Conservation (phyloP, 2,329 filamentous ascomycete genomes). For the Fusarium irregulare region DNA sequence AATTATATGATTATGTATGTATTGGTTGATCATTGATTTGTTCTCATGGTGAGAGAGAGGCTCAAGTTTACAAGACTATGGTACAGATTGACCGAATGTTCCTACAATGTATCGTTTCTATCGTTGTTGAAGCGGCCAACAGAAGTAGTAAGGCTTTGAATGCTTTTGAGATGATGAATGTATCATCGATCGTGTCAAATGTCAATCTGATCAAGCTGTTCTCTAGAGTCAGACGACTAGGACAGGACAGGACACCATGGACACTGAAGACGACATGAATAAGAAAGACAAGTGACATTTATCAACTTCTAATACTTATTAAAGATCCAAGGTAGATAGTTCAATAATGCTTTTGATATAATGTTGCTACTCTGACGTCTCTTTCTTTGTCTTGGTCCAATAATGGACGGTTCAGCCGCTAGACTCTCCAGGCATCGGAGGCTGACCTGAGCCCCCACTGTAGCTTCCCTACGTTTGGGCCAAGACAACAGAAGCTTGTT, state of each 20-base stretch:
- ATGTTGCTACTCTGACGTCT: slow-evolving; percentile 8
- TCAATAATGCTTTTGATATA: neutral
- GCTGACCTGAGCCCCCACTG: slow-evolving; percentile 5
- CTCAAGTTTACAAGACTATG: neutral
- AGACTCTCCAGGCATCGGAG: neutral
- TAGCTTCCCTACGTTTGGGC: neutral
- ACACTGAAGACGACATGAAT: neutral
- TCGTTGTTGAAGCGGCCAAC: neutral
- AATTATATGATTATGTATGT: neutral
- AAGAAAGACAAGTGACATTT: neutral
- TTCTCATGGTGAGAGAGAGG: neutral
- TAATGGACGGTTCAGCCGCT: neutral
- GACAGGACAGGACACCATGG: neutral
- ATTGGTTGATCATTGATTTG: neutral
- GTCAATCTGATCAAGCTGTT: neutral
- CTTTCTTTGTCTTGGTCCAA: slow-evolving; percentile 23
- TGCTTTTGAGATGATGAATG: neutral
- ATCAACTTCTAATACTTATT: neutral
- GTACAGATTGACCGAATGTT: neutral
- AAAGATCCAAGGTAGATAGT: neutral
- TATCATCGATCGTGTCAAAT: neutral
- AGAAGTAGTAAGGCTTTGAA: neutral
- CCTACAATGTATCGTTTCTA: neutral
- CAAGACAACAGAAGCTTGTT: slow-evolving; percentile 14
- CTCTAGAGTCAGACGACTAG: neutral